Evolutionary conservation across 306 rosid genomes (phyloP), one percentile per base, ranked within the genome.

Genomic region (Gastrolobium bilobum): DNA sequence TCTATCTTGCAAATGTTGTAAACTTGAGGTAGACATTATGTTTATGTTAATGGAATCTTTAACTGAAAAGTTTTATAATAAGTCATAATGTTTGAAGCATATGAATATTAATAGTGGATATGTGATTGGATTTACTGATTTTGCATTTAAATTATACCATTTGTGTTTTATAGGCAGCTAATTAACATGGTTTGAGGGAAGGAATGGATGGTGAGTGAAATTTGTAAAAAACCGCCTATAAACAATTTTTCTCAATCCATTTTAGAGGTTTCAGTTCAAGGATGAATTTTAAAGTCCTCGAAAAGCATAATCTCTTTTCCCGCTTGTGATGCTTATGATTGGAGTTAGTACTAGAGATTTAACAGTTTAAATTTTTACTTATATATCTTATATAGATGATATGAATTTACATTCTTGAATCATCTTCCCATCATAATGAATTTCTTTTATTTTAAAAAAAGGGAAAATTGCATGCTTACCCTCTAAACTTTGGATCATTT

Each of bases 1-100:
- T 94, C 73, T 94, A 92, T 86, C 97, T 92, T 83, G 99, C 91
- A 13, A 88, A 94, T 90, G 91, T 94, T 50, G 92, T 91, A 56
- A 87, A 84, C 80, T 86, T 94, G 85, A 94, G 99, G 99, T 94
- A 82, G 48, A 33, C 9, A 75, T 68, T 82, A 73, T 46, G 54
- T 60, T 39, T 84, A 81, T 61, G 56, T 61, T 57, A 79, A 26
- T 11, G 11, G 4, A 50, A n/a, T 61, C 8, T 10, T 59, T 68
- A 14, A 13, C 34, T 44, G 13, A 10, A 40, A 29, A 6, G 1
- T 20, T 56, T 37, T 66, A 63, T 30, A 56, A 20, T 4, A 53
- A 31, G 7, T 60, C 30, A n/a, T 69, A 53, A 26, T 11, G 37
- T 60, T 35, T 73, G 54, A 30, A 48, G 52, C 39, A 35, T 47